phyloP scores from a whole-genome alignment of 2,329 filamentous ascomycete genomes.

The Ceratocystis colombiana region DNA sequence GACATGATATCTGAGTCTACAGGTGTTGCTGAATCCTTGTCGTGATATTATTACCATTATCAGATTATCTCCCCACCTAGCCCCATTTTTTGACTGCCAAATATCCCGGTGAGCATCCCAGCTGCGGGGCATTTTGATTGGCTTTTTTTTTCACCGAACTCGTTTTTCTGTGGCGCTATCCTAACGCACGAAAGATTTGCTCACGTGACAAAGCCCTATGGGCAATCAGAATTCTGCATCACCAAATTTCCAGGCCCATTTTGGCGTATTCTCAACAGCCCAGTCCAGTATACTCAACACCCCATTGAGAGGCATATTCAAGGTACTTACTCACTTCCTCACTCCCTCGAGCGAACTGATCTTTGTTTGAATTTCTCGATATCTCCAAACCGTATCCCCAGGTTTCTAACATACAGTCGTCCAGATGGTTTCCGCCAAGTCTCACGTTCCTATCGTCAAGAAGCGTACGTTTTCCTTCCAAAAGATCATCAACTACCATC shows the following conservation, averaged over 20 bases:
- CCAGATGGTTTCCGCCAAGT: constrained; percentile 98
- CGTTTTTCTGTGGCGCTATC: constrained; percentile 21
- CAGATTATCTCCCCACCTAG: neutral
- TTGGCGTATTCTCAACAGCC: constrained; percentile 33
- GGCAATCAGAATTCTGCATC: constrained; percentile 31
- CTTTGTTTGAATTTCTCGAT: constrained; percentile 18
- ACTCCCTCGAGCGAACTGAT: constrained; percentile 23
- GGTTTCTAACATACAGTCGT: constrained; percentile 24
- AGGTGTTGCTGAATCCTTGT: neutral
- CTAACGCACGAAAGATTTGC: constrained; percentile 26
- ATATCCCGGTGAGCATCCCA: constrained; percentile 15
- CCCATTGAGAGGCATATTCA: constrained; percentile 36
- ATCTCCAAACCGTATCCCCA: constrained; percentile 5
- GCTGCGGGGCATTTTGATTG: constrained; percentile 6
- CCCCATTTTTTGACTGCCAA: constrained; percentile 16
- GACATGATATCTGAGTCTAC: neutral
- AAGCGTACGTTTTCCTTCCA: constrained; percentile 64
- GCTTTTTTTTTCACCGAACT: neutral
- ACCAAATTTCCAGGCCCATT: constrained; percentile 33
- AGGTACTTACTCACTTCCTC: constrained; percentile 32
- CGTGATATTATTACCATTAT: neutral
- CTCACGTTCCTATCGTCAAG: constrained; percentile 99
- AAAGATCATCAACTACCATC: constrained; percentile 24
- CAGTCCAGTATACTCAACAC: constrained; percentile 30
- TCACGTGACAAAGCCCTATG: constrained; percentile 34